Conservation (phyloP, 73 alveolate genomes). For the Paramecium octaurelia region DNA sequence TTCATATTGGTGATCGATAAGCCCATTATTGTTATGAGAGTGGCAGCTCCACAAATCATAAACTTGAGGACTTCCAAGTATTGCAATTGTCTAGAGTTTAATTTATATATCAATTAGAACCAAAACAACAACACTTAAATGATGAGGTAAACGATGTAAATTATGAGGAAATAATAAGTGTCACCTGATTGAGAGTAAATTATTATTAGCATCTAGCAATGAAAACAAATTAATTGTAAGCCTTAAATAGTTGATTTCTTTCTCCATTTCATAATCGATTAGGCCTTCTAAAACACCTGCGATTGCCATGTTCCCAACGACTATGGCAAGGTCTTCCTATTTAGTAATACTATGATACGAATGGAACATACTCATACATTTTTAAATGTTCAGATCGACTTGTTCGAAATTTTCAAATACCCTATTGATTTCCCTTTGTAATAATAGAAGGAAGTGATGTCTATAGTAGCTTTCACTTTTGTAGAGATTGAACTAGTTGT, state of each 20-base stretch:
- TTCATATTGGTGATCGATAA: not conserved
- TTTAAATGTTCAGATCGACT: not conserved
- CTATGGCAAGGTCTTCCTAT: not conserved
- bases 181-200: not conserved
- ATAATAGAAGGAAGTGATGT: not conserved
- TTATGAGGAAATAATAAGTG: not conserved
- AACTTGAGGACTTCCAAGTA: not conserved
- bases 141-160: not conserved
- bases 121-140: not conserved
- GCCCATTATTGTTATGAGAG: not conserved
- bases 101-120: not conserved
- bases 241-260: slow-evolving; percentile 5
- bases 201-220: not conserved
- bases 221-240: not conserved
- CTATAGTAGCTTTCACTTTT: not conserved
- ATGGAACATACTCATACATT: not conserved
- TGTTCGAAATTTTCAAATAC: not conserved
- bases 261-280: slow-evolving; percentile 20
- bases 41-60: not conserved
- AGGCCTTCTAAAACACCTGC: not conserved
- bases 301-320: not conserved
- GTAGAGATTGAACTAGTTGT: not conserved
- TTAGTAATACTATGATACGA: not conserved
- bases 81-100: not conserved
- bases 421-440: not conserved